Evolutionary conservation across 2,329 filamentous ascomycete species (phyloP), one percentile per base, ranked within the genome.

Genomic region (Ophiostoma quercus): DNA sequence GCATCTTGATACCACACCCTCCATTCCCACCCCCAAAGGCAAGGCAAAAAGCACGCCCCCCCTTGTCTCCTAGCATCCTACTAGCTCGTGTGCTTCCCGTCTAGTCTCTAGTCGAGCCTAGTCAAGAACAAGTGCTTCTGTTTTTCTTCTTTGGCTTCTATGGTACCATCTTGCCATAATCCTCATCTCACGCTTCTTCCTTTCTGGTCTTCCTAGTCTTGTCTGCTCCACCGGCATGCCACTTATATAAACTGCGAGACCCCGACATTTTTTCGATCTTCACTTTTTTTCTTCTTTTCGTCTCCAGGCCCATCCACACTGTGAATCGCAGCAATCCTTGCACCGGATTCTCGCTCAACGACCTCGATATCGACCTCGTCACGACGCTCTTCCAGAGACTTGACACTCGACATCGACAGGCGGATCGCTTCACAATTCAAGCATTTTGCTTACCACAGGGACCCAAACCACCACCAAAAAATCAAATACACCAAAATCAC

Each of bases 1-100:
- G 51, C 66, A 67, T 66, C 67, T 65, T 67, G 70, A 71, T 71
- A 72, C 71, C 67, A 68, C 69, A 67, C 67, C 71, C 69, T 57
- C 34, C 62, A 65, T 65, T 39, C 66, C 62, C 68, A 60, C 68
- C 62, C 47, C 41, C 57, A 57, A 14, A 47, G 22, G 34, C 43
- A 14, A 47, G 22, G 34, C 43, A 16, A 22, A 22, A 29, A 9
- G 22, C 66, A 51, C 41, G 14, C 41, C 29, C 67, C 37, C 34
- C 34, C 67, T 12, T 8, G 43, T 54, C 29, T 16, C 54, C 32
- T 19, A 39, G 34, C 19, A 60, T 47, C 43, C 41, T 67, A 67
- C 62, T 63, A 69, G 68, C 70, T 69, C 65, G 39, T 67, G 51
- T 54, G 65, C 65, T 67, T 51, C 41, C 32, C 43, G 51, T 71